phyloP scores from a whole-genome alignment of 345 rosid species.

The Eucalyptus viminalis region DNA sequence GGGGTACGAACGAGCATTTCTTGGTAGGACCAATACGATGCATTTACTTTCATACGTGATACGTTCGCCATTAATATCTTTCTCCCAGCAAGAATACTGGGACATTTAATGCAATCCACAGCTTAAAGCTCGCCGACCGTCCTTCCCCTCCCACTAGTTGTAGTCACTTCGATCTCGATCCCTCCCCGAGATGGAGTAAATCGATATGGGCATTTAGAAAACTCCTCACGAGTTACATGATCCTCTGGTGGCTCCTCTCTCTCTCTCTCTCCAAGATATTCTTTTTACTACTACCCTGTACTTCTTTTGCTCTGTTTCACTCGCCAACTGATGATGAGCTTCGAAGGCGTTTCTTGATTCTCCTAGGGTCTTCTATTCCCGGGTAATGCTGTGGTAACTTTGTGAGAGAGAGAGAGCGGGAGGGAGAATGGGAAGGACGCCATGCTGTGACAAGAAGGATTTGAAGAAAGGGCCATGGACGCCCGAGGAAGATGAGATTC shows the following conservation, averaged over 20 bases:
- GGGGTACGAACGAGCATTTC: not conserved
- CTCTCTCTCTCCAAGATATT: not conserved
- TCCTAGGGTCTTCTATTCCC: not conserved
- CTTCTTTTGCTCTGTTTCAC: not conserved
- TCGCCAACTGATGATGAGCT: not conserved
- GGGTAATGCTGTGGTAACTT: not conserved
- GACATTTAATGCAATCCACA: not conserved
- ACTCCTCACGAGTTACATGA: not conserved
- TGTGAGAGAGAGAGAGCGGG: not conserved
- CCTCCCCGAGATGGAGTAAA: constrained; percentile 1
- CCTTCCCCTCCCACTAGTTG: not conserved
- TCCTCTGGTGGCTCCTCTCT: not conserved
- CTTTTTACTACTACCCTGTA: not conserved
- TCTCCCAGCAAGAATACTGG: not conserved
- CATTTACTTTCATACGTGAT: not conserved
- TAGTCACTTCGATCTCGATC: constrained; percentile 14
- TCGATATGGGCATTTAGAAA: not conserved
- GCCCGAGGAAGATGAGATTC: constrained; percentile 85
- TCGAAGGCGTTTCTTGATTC: not conserved
- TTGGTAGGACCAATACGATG: not conserved
- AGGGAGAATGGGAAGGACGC: constrained; percentile 69
- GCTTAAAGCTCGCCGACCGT: not conserved
- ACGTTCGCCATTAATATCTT: not conserved
- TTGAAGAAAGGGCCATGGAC: constrained; percentile 98
- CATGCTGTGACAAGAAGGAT: constrained; percentile 77